These are phyloP conservation scores for Daldinia decipiens DNA, from an alignment of 495 filamentous ascomycete genomes.

Conservation along the genomic window DNA sequence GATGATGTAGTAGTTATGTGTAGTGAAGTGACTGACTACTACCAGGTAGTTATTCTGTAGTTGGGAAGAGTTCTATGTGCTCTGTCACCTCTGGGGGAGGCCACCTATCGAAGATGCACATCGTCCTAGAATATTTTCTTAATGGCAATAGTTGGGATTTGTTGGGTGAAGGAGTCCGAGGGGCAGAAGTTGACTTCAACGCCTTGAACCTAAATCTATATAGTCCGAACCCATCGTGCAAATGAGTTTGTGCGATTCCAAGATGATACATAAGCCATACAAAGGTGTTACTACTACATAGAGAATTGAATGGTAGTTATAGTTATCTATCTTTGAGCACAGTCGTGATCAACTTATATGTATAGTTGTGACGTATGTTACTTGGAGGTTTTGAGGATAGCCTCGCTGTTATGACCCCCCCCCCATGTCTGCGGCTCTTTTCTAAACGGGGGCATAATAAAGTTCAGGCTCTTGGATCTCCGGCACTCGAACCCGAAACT, in stretches of 20 bases:
- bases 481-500: neutral
- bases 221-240: neutral
- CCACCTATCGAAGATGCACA: neutral
- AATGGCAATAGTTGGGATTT: neutral
- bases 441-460: neutral
- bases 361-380: neutral
- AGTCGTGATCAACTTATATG: neutral
- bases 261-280: neutral
- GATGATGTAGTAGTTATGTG: neutral
- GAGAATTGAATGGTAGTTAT: too few species aligned
- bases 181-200: slow-evolving; percentile 20
- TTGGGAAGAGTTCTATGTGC: neutral
- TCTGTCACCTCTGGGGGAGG: neutral
- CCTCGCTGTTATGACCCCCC: neutral
- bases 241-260: neutral
- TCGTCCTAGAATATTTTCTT: neutral
- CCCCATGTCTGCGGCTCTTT: neutral
- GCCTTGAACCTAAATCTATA: slow-evolving; percentile 14
- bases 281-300: neutral
- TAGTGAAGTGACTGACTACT: neutral
- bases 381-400: neutral
- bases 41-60: neutral
- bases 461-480: slow-evolving; percentile 6
- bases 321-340: neutral
- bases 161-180: slow-evolving; percentile 2